A percentile compares a stretch with the other conserved stretches of the same genome.
These are phyloP conservation scores for Incumbomyces lentus DNA, from an alignment of 2,329 filamentous ascomycete species.

Conservation along the genomic window DNA sequence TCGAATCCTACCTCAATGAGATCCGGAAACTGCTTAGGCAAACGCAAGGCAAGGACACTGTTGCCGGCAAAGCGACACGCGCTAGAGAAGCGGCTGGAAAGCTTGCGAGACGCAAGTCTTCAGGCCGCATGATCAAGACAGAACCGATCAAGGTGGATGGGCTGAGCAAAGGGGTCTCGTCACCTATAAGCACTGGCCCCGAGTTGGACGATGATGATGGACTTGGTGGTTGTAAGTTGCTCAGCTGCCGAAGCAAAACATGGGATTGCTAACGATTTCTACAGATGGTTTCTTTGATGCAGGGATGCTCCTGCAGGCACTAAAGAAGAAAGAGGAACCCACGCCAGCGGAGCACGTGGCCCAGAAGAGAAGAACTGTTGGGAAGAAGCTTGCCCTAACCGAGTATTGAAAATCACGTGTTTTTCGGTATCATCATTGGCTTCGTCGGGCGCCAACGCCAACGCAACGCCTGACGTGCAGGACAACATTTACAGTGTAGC, in stretches of 20 bases:
- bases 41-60: constrained; percentile 45
- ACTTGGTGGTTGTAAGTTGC: constrained; percentile 77
- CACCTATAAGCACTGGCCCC: constrained; percentile 52
- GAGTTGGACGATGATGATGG: constrained; percentile 77
- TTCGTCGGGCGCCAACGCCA: neutral
- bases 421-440: neutral
- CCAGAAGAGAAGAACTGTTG: constrained; percentile 30
- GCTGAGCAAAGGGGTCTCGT: constrained; percentile 35
- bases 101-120: constrained; percentile 48
- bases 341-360: constrained; percentile 22
- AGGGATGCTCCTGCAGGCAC: constrained; percentile 70
- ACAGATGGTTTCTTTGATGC: constrained; percentile 97
- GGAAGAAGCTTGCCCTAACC: constrained; percentile 39
- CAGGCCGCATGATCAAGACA: constrained; percentile 47
- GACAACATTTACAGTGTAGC: too few relatives aligned
- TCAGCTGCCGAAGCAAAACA: constrained; percentile 7
- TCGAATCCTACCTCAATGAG: constrained; percentile 85
- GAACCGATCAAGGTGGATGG: constrained; percentile 28
- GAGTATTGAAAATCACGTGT: constrained; percentile 29
- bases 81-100: constrained; percentile 52
- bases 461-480: too few relatives aligned
- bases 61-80: constrained; percentile 43
- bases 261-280: constrained; percentile 10
- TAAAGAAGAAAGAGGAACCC: constrained; percentile 30
- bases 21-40: constrained; percentile 74